A percentile compares a stretch with the other conserved stretches of the same genome.
These are phyloP conservation scores for Pterocarpus santalinus DNA, from an alignment of 306 rosid genomes.

Conservation along the genomic window DNA sequence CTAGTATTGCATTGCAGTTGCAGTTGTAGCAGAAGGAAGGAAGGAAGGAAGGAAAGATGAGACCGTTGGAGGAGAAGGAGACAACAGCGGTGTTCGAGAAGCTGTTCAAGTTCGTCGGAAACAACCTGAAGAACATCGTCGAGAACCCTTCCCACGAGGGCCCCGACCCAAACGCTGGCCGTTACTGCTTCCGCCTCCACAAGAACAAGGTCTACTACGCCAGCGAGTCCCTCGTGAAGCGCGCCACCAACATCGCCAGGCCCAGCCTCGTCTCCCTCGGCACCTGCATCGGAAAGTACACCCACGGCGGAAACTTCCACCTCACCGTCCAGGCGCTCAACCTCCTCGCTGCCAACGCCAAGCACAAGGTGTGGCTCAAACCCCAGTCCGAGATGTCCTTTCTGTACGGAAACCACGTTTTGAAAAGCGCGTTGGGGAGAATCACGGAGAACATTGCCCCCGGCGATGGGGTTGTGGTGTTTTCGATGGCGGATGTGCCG, in stretches of 20 bases:
- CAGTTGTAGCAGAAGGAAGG: not conserved
- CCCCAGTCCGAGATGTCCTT: conserved; percentile 89
- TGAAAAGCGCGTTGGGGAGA: conserved; percentile 88
- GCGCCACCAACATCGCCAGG: conserved; percentile 86
- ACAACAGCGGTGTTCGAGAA: conserved; percentile 84
- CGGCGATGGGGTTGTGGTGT: conserved; percentile 91
- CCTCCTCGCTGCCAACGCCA: conserved; percentile 76
- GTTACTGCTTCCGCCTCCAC: conserved; percentile 92
- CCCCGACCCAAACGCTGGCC: conserved; percentile 71
- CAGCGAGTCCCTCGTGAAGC: conserved; percentile 82
- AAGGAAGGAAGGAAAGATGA: conserved; percentile 54
- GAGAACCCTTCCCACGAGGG: conserved; percentile 95
- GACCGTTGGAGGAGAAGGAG: conserved; percentile 84
- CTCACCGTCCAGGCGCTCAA: conserved; percentile 73
- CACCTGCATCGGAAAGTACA: conserved; percentile 86
- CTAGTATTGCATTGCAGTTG: not conserved
- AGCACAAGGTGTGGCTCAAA: conserved; percentile 95
- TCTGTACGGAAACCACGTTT: conserved; percentile 83
- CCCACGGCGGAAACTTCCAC: conserved; percentile 90
- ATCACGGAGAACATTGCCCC: conserved; percentile 78
- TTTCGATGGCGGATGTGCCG: conserved; percentile 89
- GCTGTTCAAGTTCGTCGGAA: conserved; percentile 86
- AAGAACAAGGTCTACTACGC: conserved; percentile 83
- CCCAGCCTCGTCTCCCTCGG: conserved; percentile 73
- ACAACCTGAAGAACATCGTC: conserved; percentile 85